Conservation (phyloP, 1,139 yeast genomes). For the Yamadazyma blattariae region DNA sequence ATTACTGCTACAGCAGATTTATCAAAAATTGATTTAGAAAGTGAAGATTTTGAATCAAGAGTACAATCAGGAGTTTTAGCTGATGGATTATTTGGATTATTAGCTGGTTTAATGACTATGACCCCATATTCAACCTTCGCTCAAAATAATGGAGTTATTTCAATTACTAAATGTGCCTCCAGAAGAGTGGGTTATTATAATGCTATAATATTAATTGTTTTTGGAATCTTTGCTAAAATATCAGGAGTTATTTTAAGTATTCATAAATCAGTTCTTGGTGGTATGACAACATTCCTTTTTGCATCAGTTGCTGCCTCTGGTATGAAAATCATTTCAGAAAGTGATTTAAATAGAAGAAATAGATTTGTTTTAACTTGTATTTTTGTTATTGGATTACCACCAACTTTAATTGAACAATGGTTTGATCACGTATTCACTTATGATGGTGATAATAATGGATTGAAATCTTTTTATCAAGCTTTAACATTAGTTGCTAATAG, state of each 20-base stretch:
- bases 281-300: conserved; percentile 85
- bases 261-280: conserved; percentile 81
- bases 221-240: conserved; percentile 84
- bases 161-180: conserved; percentile 83
- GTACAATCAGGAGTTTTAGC: conserved; percentile 88
- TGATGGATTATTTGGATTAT: conserved; percentile 65
- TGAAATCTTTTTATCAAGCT: conserved; percentile 76
- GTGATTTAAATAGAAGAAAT: conserved; percentile 82
- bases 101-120: conserved; percentile 68
- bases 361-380: conserved; percentile 66
- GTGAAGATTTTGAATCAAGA: conserved; percentile 71
- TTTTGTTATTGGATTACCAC: conserved; percentile 62
- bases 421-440: conserved; percentile 73
- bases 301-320: conserved; percentile 87
- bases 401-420: conserved; percentile 71
- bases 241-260: conserved; percentile 84
- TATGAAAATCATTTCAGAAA: conserved; percentile 66
- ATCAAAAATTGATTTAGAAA: conserved; percentile 74
- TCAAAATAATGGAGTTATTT: conserved; percentile 87
- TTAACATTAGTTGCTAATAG: conserved; percentile 79
- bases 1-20: conserved; percentile 88
- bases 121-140: conserved; percentile 87
- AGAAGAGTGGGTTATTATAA: conserved; percentile 84
- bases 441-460: conserved; percentile 57
- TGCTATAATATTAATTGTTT: conserved; percentile 70